phyloP scores from a whole-genome alignment of 345 rosid species.

The Iberis pinnata region DNA sequence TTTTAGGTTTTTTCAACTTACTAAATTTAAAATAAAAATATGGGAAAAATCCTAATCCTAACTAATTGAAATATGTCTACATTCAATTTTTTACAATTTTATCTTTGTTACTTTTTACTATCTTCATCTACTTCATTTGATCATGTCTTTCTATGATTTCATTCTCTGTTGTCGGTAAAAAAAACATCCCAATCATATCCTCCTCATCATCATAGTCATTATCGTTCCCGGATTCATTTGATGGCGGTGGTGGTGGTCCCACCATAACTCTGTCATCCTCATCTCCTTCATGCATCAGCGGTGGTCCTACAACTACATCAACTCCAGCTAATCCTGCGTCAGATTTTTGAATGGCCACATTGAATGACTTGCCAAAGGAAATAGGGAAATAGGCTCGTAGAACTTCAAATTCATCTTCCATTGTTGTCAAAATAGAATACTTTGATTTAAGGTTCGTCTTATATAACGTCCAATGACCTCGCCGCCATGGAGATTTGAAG shows the following conservation, averaged over 20 bases:
- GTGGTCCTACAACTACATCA: constrained; percentile 28
- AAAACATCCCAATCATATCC: constrained; percentile 53
- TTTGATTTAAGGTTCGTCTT: background rate
- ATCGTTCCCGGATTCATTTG: constrained; percentile 11
- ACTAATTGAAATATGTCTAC: too few species aligned
- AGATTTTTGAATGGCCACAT: constrained; percentile 18
- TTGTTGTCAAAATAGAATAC: constrained; percentile 7
- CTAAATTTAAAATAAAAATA: too few species aligned
- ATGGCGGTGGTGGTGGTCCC: constrained; percentile 54
- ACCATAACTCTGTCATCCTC: constrained; percentile 34
- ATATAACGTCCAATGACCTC: constrained; percentile 7
- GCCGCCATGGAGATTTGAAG: constrained; percentile 13
- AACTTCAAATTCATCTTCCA: constrained; percentile 72
- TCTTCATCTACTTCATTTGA: too few species aligned
- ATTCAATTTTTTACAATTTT: too few species aligned
- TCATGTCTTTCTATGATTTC: too few species aligned
- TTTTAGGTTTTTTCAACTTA: too few species aligned
- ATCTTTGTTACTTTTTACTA: too few species aligned
- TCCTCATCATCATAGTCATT: constrained; percentile 36
- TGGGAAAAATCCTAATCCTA: too few species aligned
- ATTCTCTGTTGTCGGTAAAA: too few species aligned
- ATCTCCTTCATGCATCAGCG: constrained; percentile 11
- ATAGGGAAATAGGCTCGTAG: constrained; percentile 67
- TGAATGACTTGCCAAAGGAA: constrained; percentile 64
- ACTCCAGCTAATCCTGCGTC: constrained; percentile 9